These are phyloP conservation scores for Gnomoniopsis sp. DNA, from an alignment of 2,329 filamentous ascomycete species.

Conservation along the genomic window DNA sequence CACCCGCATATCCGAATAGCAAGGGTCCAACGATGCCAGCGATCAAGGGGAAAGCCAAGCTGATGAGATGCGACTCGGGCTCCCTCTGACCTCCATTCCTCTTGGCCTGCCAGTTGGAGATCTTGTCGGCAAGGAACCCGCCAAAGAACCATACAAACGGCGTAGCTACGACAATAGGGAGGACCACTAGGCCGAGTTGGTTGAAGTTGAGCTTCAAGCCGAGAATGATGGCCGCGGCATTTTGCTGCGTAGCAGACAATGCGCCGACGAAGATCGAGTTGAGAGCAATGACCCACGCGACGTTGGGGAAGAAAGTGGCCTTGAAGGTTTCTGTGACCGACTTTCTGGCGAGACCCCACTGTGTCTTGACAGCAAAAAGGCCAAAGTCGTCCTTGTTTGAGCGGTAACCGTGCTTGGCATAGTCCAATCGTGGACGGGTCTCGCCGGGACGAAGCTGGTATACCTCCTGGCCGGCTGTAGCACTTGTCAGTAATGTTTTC, in stretches of 20 bases:
- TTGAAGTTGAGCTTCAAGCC: constrained; percentile 18
- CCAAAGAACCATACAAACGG: constrained; percentile 20
- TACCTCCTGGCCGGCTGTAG: constrained; percentile 18
- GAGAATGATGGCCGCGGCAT: constrained; percentile 19
- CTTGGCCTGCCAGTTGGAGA: constrained; percentile 15
- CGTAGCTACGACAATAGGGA: constrained; percentile 15
- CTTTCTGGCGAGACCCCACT: constrained; percentile 18
- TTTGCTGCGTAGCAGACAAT: constrained; percentile 17
- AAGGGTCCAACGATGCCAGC: constrained; percentile 9
- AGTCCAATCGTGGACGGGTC: constrained; percentile 19
- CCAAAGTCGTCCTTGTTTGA: constrained; percentile 20
- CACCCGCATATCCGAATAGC: constrained; percentile 16
- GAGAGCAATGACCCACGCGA: constrained; percentile 21
- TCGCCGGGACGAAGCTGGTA: constrained; percentile 19
- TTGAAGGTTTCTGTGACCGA: constrained; percentile 19
- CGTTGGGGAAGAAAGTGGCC: constrained; percentile 21
- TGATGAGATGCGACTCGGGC: constrained; percentile 18
- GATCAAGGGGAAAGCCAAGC: constrained; percentile 12
- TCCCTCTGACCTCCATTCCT: constrained; percentile 13
- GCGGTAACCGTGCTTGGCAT: constrained; percentile 19
- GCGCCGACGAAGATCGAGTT: constrained; percentile 18
- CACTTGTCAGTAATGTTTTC: neutral
- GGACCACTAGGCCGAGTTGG: constrained; percentile 12
- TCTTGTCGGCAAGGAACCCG: constrained; percentile 16
- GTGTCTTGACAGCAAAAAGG: constrained; percentile 16